Base-by-base conservation (phyloP, 2,329 filamentous ascomycete genomes). In the Claviceps sorghi region DNA sequence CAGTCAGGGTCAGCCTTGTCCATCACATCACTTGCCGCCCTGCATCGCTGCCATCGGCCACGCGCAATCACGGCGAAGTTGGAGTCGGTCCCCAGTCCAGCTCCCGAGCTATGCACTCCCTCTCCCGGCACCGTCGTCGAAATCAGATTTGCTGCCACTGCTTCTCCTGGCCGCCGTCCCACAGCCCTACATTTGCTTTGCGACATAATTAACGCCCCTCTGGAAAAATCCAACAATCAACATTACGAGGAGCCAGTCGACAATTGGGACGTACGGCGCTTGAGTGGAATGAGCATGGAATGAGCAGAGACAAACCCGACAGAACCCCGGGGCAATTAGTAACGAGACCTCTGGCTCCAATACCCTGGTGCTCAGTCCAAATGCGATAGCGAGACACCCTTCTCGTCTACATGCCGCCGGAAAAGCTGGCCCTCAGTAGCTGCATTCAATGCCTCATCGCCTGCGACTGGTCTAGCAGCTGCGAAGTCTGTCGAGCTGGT, bases 261-360 rank as follows among this genome's bases (percentile, higher is more conserved):
- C 32, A 46, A 51, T 30, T 40, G 42, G 42, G 42, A 38, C 49
- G n/a, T n/a, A 29, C 4, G 21, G 19, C 34, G 34, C 32, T 32
- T 21, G 17, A 32, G 49, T 34, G 43, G 34, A 7, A 47, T 51
- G 42, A 22, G 2, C 10, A 30, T n/a, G n/a, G n/a, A n/a, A n/a
- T n/a, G n/a, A n/a, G n/a, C n/a, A n/a, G 43, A 51, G 36, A 22
- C 48, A 51, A 51, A 51, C 32, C 32, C 8, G 19, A n/a, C 34
- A 5, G 13, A 41, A 19, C 15, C 8, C 22, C 49, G 19, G 21
- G 49, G 21, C 15, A 30, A 45, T 13, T 26, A 38, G 21, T 38
- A 48, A 26, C 21, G 21, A 45, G 43, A 17, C 41, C 21, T 44
- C 15, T n/a, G n/a, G n/a, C n/a, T n/a, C n/a, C 43, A n/a, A 40